Conservation (phyloP, 2,329 filamentous ascomycete species). For the Epichloe festucae region DNA sequence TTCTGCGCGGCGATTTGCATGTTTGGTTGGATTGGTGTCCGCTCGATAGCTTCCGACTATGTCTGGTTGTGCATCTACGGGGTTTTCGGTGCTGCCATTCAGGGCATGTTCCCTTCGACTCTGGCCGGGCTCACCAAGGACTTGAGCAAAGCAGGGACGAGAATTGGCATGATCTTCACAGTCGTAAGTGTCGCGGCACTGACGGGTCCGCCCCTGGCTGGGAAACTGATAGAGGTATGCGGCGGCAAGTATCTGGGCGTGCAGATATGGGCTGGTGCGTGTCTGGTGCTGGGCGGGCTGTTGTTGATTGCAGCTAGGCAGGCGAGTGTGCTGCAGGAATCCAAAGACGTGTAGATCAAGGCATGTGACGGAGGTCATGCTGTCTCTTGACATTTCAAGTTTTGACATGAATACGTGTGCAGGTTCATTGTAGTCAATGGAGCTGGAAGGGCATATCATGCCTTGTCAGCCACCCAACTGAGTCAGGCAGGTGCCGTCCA, state of each 20-base stretch:
- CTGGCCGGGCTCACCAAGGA: slow-evolving; percentile 35
- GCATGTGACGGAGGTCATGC: too few species aligned
- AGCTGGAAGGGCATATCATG: too few species aligned
- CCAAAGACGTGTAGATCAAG: background rate
- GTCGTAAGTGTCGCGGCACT: slow-evolving; percentile 41
- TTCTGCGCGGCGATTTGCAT: slow-evolving; percentile 32
- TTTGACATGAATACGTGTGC: too few species aligned
- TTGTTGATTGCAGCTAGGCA: slow-evolving; percentile 26
- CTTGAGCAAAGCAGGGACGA: slow-evolving; percentile 37
- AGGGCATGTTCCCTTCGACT: slow-evolving; percentile 50
- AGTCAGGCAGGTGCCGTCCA: too few species aligned
- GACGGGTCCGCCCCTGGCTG: slow-evolving; percentile 41
- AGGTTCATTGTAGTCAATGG: too few species aligned
- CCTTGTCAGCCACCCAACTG: too few species aligned
- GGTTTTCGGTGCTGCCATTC: slow-evolving; percentile 48
- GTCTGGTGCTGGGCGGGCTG: slow-evolving; percentile 28
- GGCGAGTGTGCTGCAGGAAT: background rate
- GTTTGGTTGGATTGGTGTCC: slow-evolving; percentile 41
- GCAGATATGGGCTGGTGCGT: slow-evolving; percentile 36
- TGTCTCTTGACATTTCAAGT: too few species aligned
- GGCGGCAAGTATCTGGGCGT: slow-evolving; percentile 34
- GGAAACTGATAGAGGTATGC: slow-evolving; percentile 32
- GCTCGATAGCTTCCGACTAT: slow-evolving; percentile 26
- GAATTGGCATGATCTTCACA: slow-evolving; percentile 48
- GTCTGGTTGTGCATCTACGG: slow-evolving; percentile 52